phyloP scores from a whole-genome alignment of 2,329 filamentous ascomycete species.

The Blastomyces parvus region DNA sequence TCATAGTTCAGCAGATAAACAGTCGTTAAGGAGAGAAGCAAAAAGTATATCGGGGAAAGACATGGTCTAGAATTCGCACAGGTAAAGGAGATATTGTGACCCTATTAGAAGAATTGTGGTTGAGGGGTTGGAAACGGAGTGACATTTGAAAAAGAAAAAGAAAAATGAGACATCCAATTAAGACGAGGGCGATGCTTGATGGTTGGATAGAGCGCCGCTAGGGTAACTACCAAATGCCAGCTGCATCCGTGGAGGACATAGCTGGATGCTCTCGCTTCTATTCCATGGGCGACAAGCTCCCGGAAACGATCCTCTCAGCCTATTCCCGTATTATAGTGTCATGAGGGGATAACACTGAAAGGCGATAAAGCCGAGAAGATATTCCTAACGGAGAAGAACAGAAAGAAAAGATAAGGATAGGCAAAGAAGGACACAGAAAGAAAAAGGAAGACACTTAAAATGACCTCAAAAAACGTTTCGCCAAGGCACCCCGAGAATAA shows the following conservation, averaged over 20 bases:
- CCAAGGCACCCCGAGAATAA: slow-evolving; percentile 9
- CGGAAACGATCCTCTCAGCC: not conserved
- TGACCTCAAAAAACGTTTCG: slow-evolving; percentile 2
- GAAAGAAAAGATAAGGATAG: not conserved
- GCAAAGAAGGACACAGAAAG: not conserved
- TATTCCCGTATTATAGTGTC: not conserved
- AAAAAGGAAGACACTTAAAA: not conserved
- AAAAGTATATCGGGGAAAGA: not conserved
- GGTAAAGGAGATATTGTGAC: not conserved
- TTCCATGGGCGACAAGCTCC: not conserved
- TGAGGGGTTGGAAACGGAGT: not conserved
- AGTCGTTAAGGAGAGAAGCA: not conserved
- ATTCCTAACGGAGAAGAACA: not conserved
- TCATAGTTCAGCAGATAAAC: not conserved
- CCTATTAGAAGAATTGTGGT: not conserved
- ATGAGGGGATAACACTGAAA: not conserved
- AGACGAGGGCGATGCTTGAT: not conserved
- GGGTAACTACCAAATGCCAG: not conserved
- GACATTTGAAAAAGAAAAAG: not conserved
- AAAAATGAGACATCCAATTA: not conserved
- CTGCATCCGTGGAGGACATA: not conserved
- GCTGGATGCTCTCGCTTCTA: not conserved
- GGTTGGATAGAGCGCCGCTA: not conserved
- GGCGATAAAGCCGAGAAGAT: not conserved
- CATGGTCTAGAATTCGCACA: not conserved